Evolutionary conservation across 192 early-diverging fungal species (phyloP).

Genomic region (Glomus cerebriforme): DNA sequence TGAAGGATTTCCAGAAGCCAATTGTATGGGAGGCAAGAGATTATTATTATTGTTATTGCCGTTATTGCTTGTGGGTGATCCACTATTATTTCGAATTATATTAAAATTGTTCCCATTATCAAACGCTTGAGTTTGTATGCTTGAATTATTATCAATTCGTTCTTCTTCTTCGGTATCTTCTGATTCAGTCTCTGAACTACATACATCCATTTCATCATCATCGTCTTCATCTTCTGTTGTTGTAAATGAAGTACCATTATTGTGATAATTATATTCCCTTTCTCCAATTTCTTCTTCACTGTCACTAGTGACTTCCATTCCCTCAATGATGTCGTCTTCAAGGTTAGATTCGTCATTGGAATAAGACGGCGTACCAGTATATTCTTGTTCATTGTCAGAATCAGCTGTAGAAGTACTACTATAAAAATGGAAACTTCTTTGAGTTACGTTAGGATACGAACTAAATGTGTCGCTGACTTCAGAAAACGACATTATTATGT

Average conservation of each 20-base stretch:
- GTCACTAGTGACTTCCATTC: neutral
- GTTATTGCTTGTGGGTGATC: neutral
- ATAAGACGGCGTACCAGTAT: neutral
- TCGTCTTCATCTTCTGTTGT: constrained; percentile 18
- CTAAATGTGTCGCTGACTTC: neutral
- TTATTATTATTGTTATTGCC: neutral
- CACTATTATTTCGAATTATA: neutral
- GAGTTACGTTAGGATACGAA: neutral
- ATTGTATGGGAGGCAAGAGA: constrained; percentile 20
- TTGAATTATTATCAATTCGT: neutral
- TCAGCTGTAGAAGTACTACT: neutral
- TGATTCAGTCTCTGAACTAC: constrained; percentile 15
- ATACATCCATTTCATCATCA: constrained; percentile 23
- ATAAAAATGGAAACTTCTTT: neutral
- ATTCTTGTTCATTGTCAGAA: constrained; percentile 11
- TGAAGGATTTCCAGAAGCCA: neutral
- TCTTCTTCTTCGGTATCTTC: constrained; percentile 8
- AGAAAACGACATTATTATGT: neutral
- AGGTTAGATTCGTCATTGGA: constrained; percentile 6
- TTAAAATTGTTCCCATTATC: neutral
- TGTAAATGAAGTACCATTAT: neutral
- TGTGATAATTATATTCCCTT: neutral
- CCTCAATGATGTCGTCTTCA: neutral
- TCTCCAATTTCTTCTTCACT: constrained; percentile 3
- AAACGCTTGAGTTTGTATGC: neutral